A percentile compares a stretch with the other conserved stretches of the same genome.
These are phyloP conservation scores for Geotrichum citri-aurantii DNA, from an alignment of 1,139 yeast genomes.

Conservation along the genomic window DNA sequence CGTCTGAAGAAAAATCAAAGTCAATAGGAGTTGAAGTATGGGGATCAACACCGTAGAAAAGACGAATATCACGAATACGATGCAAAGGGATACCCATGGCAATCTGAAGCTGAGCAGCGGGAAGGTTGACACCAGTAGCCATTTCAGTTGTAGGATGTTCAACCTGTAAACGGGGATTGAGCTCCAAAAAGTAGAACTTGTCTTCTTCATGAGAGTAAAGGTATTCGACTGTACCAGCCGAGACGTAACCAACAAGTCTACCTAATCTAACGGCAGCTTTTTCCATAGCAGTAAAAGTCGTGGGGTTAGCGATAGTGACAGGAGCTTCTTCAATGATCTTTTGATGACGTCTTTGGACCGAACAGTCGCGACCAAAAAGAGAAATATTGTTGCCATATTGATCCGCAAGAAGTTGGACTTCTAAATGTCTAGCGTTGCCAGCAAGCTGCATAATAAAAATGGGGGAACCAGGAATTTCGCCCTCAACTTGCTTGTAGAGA, in stretches of 20 bases:
- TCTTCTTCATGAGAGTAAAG: conserved; percentile 89
- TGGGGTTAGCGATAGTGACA: conserved; percentile 82
- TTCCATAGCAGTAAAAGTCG: conserved; percentile 88
- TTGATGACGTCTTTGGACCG: conserved; percentile 96
- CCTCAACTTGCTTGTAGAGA: conserved; percentile 81
- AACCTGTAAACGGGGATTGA: conserved; percentile 96
- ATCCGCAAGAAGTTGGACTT: conserved; percentile 90
- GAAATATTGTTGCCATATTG: conserved; percentile 94
- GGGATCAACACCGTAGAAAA: conserved; percentile 93
- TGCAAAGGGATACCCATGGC: conserved; percentile 99
- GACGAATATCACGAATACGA: conserved; percentile 85
- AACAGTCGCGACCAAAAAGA: conserved; percentile 91
- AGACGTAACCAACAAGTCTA: conserved; percentile 91
- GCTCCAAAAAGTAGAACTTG: conserved; percentile 90
- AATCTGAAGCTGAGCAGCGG: conserved; percentile 96
- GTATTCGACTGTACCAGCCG: conserved; percentile 98
- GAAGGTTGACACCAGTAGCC: conserved; percentile 97
- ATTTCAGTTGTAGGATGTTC: conserved; percentile 99
- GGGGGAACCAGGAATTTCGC: conserved; percentile 95
- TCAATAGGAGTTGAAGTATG: conserved; percentile 86
- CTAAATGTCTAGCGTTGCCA: conserved; percentile 92
- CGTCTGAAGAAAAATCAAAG: conserved; percentile 75
- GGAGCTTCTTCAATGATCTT: conserved; percentile 97
- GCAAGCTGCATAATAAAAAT: conserved; percentile 92
- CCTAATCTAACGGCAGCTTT: conserved; percentile 96